These are phyloP conservation scores for Xanthoconium stramineum DNA, from an alignment of 768 basidiomycete genomes.

Conservation along the genomic window DNA sequence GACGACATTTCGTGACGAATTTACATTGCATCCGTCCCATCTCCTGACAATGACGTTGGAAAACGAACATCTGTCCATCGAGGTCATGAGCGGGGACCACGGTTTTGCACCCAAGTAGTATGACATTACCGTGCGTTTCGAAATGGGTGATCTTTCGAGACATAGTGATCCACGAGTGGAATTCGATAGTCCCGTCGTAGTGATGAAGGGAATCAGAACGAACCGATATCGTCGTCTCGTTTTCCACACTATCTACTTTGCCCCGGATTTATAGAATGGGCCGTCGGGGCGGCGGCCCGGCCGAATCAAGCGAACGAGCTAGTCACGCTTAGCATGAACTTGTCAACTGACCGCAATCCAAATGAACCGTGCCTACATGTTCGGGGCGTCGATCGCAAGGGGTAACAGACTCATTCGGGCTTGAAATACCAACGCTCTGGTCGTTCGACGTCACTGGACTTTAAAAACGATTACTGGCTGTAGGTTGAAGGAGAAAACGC, in stretches of 20 bases:
- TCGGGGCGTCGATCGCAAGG: no score
- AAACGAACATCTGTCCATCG: conserved; percentile 73
- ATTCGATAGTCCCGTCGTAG: not conserved
- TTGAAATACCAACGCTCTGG: no score
- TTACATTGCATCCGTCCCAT: conserved; percentile 93
- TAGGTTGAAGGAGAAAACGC: no score
- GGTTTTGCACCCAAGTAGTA: not conserved
- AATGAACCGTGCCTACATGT: no score
- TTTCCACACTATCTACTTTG: not conserved
- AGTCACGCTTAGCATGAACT: no score
- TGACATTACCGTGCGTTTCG: conserved; percentile 53
- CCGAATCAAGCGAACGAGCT: not conserved
- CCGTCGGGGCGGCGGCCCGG: conserved; percentile 16
- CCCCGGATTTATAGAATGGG: not conserved
- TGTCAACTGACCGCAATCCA: no score
- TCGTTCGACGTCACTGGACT: no score
- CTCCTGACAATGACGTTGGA: conserved; percentile 86
- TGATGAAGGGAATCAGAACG: not conserved
- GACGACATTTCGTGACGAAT: conserved; percentile 10
- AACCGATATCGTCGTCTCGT: not conserved
- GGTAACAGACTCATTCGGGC: no score
- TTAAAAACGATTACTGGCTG: no score
- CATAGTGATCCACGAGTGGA: conserved; percentile 12
- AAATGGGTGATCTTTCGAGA: conserved; percentile 49
- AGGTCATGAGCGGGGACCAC: not conserved